Evolutionary conservation across 352 stramenopile genomes (phyloP).

Genomic region (Discostella stelligera): DNA sequence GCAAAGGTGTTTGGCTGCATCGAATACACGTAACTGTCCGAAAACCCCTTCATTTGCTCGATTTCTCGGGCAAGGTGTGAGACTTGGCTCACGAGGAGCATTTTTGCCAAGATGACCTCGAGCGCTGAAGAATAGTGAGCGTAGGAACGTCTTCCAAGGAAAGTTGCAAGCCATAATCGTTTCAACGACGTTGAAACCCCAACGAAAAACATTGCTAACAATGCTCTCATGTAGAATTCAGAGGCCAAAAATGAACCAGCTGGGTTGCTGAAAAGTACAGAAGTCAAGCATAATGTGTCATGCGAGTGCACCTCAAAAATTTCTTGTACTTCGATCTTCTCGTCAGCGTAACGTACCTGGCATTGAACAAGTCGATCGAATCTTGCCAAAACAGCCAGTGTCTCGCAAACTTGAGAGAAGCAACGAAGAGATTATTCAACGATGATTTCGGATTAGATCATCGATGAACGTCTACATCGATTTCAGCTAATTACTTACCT

Average conservation of each 20-base stretch:
- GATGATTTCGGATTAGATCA: background rate
- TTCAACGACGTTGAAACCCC: constrained; percentile 42
- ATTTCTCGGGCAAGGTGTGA: constrained; percentile 41
- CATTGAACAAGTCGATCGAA: constrained; percentile 43
- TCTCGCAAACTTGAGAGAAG: constrained; percentile 35
- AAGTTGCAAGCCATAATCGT: constrained; percentile 44
- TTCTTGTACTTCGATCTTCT: background rate
- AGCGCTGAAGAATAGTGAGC: constrained; percentile 55
- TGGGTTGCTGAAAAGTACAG: constrained; percentile 25
- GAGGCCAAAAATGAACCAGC: constrained; percentile 33
- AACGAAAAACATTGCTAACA: constrained; percentile 44
- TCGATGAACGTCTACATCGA: constrained; percentile 2
- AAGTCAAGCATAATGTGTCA: background rate
- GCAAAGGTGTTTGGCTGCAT: constrained; percentile 18
- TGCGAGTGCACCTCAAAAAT: background rate
- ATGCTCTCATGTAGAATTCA: constrained; percentile 38
- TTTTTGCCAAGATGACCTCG: constrained; percentile 54
- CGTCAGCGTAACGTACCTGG: background rate
- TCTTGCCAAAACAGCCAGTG: constrained; percentile 75
- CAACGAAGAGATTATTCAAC: background rate
- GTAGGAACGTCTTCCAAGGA: constrained; percentile 45
- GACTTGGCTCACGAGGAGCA: constrained; percentile 52
- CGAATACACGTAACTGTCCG: constrained; percentile 34
- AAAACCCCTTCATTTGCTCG: constrained; percentile 19
- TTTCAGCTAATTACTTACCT: background rate